Base-by-base conservation (phyloP, 2,329 filamentous ascomycete genomes). In the Trichophyton benhamiae region DNA sequence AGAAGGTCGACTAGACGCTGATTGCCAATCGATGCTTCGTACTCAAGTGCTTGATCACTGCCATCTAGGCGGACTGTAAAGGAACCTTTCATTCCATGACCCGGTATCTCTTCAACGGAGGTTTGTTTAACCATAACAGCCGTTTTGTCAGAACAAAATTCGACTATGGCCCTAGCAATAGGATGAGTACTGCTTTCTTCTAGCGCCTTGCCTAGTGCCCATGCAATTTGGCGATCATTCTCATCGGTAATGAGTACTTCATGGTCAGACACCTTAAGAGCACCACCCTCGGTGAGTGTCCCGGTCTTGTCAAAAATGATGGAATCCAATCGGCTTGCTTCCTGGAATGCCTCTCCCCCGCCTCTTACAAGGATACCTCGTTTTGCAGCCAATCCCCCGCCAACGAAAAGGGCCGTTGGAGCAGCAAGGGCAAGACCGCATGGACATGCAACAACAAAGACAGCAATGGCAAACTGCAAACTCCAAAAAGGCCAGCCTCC, bases 261-360 rank as follows among this genome's bases (percentile, higher is more conserved):
- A 65, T 82, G 75, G 17, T 83, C 78, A 3, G 80, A 80, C 1
- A 85, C 80, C 52, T 75, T 76, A 25, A 83, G 77, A 53, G 82
- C 79, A n/a, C 80, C 81, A 17, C 82, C 82, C 67, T 87, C 77
- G 0, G 89, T 94, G 62, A 95, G 76, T 0, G 89, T 95, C 1
- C 89, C 89, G 0, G 89, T 95, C 78, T 95, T 94, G 79, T 95
- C 89, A 70, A 95, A 94, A 0, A 94, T 87, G 44, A 94, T 85
- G 59, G 86, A 87, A 71, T 90, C 85, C 52, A 91, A 80, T 9
- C 82, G 83, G 70, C 87, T 91, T 3, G 89, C 89, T 75, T 90
- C 89, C 71, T 92, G 88, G 70, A 94, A 92, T 0, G 89, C 89
- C 70, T 91, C 88, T 38, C 89, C 89, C 22, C 89, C 89, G 22